These are phyloP conservation scores for Scytalidium sp. DNA, from an alignment of 2,329 filamentous ascomycete species.

Conservation along the genomic window DNA sequence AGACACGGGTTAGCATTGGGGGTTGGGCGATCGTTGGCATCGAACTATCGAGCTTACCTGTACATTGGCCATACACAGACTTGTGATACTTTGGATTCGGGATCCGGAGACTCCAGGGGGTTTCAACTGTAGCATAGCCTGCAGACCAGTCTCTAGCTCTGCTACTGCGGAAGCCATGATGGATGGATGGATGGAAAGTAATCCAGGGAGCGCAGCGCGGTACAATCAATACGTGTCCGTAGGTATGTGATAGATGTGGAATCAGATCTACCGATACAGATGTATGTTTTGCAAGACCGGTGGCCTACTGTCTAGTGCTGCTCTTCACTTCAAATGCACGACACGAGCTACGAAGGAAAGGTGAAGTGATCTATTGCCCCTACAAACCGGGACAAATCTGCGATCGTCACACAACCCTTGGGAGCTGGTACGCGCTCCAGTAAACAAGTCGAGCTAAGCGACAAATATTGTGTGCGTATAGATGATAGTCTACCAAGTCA, in stretches of 20 bases:
- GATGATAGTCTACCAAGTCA: conserved; percentile 16
- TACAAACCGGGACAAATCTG: conserved; percentile 1
- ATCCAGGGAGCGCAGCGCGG: conserved; percentile 8
- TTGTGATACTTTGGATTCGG: conserved; percentile 84
- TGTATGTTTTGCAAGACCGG: conserved; percentile 3
- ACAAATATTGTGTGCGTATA: not conserved
- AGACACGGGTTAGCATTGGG: conserved; percentile 12
- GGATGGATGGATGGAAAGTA: conserved; percentile 13
- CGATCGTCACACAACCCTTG: not conserved
- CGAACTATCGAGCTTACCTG: conserved; percentile 61
- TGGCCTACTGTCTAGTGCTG: conserved; percentile 18
- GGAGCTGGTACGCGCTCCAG: conserved; percentile 9
- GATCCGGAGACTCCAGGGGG: conserved; percentile 91
- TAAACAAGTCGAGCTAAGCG: conserved; percentile 5
- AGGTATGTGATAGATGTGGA: conserved; percentile 10
- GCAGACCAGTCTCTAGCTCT: conserved; percentile 85
- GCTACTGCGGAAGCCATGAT: conserved; percentile 80
- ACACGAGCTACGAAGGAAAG: conserved; percentile 23
- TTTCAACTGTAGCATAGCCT: conserved; percentile 88
- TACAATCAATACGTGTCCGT: conserved; percentile 12
- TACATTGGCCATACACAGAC: conserved; percentile 83
- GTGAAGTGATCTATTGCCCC: conserved; percentile 14
- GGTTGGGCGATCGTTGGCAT: conserved; percentile 8
- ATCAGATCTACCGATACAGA: conserved; percentile 5
- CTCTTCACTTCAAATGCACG: conserved; percentile 12